phyloP scores from a whole-genome alignment of 2,329 filamentous ascomycete species.

The Ophiocordyceps polyrhachis-furcata region DNA sequence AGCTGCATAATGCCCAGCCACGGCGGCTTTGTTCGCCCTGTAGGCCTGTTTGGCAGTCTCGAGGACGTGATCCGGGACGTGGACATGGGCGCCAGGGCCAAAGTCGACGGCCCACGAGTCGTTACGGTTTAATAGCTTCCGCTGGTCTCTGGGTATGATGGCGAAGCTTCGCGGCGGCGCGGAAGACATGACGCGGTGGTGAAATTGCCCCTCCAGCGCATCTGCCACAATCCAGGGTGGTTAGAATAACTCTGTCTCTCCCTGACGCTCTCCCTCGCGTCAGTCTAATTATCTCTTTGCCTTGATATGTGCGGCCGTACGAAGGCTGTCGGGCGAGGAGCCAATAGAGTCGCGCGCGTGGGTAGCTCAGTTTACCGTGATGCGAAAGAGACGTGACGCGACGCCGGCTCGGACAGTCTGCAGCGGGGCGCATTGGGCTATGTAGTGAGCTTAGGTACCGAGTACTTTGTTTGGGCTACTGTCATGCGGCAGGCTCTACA shows the following conservation, averaged over 20 bases:
- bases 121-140: constrained; percentile 13
- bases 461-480: neutral
- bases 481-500: neutral
- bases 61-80: constrained; percentile 18
- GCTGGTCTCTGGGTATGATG: constrained; percentile 20
- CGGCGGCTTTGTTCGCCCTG: neutral
- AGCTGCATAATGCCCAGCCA: neutral
- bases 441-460: neutral
- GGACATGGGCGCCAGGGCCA: constrained; percentile 9
- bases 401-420: neutral
- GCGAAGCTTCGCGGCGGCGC: constrained; percentile 9
- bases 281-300: neutral
- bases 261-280: neutral
- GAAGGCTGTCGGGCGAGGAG: neutral
- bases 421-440: neutral
- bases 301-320: neutral
- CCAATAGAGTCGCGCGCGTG: neutral
- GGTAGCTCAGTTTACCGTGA: too few relatives aligned
- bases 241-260: neutral
- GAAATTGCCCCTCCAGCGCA: neutral
- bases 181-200: constrained; percentile 8
- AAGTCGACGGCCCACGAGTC: constrained; percentile 18
- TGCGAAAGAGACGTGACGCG: neutral
- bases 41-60: constrained; percentile 12
- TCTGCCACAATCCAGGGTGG: neutral